These are phyloP conservation scores for Aristolochia fimbriata DNA, from an alignment of 164 flowering plant species.

Conservation along the genomic window DNA sequence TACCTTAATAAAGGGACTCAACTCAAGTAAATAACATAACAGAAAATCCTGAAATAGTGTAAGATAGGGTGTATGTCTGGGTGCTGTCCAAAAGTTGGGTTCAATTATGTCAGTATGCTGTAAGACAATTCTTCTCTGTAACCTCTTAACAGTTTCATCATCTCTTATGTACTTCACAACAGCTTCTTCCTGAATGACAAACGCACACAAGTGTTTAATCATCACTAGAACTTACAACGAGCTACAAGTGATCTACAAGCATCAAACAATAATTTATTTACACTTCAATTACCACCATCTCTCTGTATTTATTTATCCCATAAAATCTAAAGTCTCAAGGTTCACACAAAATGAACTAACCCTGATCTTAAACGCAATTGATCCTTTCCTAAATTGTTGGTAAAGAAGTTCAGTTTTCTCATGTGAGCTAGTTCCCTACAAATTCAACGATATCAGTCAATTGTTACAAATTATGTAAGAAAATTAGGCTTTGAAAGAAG, in stretches of 20 bases:
- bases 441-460: not conserved
- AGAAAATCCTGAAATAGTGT: too few species aligned
- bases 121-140: slow-evolving; percentile 22
- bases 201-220: not conserved
- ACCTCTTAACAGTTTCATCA: slow-evolving; percentile 16
- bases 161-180: slow-evolving; percentile 7
- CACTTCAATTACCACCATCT: not conserved
- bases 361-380: slow-evolving; percentile 50
- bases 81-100: slow-evolving; percentile 49
- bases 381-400: slow-evolving; percentile 48
- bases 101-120: slow-evolving; percentile 48
- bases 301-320: not conserved
- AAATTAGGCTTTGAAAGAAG: not conserved
- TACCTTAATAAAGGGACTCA: too few species aligned
- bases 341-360: slow-evolving; percentile 9
- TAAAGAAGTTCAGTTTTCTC: slow-evolving; percentile 56
- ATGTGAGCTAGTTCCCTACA: slow-evolving; percentile 62
- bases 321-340: not conserved
- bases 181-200: slow-evolving; percentile 24
- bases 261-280: not conserved
- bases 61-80: slow-evolving; percentile 16
- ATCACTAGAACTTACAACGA: too few species aligned
- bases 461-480: not conserved
- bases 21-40: too few species aligned
- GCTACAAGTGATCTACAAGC: too few species aligned